These are phyloP conservation scores for Debaryomycetaceae sp. DNA, from an alignment of 1,139 yeast species.

Conservation along the genomic window DNA sequence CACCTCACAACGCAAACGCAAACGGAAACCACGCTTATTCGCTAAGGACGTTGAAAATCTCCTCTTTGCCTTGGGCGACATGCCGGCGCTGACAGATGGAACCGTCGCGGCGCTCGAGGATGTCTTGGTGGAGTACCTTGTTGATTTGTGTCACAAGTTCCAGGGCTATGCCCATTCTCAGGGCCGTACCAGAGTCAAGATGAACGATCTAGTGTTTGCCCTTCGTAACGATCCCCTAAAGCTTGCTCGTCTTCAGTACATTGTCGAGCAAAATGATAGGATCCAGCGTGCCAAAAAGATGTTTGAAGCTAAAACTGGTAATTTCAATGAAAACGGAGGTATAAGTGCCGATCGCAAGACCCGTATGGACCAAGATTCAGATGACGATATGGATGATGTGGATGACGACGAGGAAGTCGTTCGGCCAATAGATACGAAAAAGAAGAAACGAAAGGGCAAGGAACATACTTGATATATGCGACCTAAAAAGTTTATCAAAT, in stretches of 20 bases:
- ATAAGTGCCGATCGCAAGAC: slow-evolving; percentile 4
- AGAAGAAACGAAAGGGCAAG: slow-evolving; percentile 7
- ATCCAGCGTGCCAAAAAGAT: slow-evolving; percentile 75
- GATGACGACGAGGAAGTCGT: slow-evolving; percentile 7
- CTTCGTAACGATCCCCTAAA: slow-evolving; percentile 74
- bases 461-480: too few relatives aligned
- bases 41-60: slow-evolving; percentile 61
- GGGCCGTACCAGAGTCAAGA: slow-evolving; percentile 64
- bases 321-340: slow-evolving; percentile 6
- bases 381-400: slow-evolving; percentile 7
- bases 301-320: slow-evolving; percentile 46
- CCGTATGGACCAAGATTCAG: slow-evolving; percentile 3
- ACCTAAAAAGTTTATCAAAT: slow-evolving; percentile 33
- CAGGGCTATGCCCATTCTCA: slow-evolving; percentile 29
- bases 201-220: slow-evolving; percentile 83
- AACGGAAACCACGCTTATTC: slow-evolving; percentile 35
- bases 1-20: too few relatives aligned
- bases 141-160: slow-evolving; percentile 36
- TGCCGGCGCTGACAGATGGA: slow-evolving; percentile 62
- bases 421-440: slow-evolving; percentile 4
- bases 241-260: slow-evolving; percentile 74
- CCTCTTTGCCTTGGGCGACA: slow-evolving; percentile 81
- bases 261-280: slow-evolving; percentile 61
- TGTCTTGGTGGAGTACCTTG: slow-evolving; percentile 63
- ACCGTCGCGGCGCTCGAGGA: slow-evolving; percentile 79